Evolutionary conservation across 805 yeast genomes (phyloP).

Genomic region (Priceomyces fermenticarens): DNA sequence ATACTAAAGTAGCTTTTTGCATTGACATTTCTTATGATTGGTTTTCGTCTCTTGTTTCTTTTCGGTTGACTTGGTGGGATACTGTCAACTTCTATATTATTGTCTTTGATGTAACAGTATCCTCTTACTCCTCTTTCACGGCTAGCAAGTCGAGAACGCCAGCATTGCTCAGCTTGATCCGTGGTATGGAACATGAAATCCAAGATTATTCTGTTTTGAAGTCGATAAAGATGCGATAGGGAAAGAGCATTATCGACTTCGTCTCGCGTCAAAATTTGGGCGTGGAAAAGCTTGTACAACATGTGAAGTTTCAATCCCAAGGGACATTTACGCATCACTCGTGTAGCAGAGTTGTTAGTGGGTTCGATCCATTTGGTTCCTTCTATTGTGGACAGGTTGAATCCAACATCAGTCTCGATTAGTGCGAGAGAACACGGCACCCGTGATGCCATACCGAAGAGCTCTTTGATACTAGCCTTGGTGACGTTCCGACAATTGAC

Average conservation of each 20-base stretch:
- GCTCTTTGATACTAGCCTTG: slow-evolving; percentile 5
- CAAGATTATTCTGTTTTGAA: slow-evolving; percentile 5
- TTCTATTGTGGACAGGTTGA: slow-evolving; percentile 7
- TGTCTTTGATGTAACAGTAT: slow-evolving; percentile 6
- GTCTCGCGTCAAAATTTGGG: slow-evolving; percentile 5
- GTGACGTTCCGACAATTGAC: slow-evolving; percentile 18
- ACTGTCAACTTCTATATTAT: slow-evolving; percentile 1
- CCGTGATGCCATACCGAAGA: slow-evolving; percentile 1
- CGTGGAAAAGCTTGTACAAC: slow-evolving; percentile 13
- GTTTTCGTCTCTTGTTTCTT: slow-evolving; percentile 4
- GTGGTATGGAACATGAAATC: slow-evolving; percentile 11
- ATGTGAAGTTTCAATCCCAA: slow-evolving; percentile 22
- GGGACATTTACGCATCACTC: slow-evolving; percentile 17
- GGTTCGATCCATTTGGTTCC: slow-evolving; percentile 23
- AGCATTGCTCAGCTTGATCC: background rate
- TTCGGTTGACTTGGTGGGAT: background rate
- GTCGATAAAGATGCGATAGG: background rate
- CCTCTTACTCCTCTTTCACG: background rate
- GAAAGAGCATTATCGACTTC: slow-evolving; percentile 5
- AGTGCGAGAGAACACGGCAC: slow-evolving; percentile 8
- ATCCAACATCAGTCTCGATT: slow-evolving; percentile 13
- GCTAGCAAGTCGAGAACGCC: too few species aligned
- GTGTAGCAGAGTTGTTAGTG: slow-evolving; percentile 7
- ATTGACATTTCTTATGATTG: slow-evolving; percentile 8
- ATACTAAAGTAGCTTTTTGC: slow-evolving; percentile 17